Conservation (phyloP, 164 flowering plant genomes). For the Houttuynia cordata region DNA sequence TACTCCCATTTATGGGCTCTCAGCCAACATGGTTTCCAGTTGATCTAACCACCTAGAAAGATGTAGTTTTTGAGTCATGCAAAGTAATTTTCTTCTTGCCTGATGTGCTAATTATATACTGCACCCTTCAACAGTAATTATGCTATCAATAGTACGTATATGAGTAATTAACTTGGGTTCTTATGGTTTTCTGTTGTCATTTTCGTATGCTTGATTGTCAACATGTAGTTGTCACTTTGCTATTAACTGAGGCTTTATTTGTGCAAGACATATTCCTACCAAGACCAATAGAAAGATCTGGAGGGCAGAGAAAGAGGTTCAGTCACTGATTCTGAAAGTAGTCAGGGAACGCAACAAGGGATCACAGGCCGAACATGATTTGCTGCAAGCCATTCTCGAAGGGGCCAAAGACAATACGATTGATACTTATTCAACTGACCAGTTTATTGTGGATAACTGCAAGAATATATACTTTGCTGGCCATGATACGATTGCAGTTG, state of each 20-base stretch:
- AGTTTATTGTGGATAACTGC: conserved; percentile 58
- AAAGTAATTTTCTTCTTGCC: too few relatives aligned
- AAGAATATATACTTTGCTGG: conserved; percentile 58
- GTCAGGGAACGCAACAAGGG: conserved; percentile 19
- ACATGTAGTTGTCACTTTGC: background rate
- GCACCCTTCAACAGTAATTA: too few relatives aligned
- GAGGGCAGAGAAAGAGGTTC: conserved; percentile 33
- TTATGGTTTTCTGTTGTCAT: too few relatives aligned
- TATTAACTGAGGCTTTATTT: background rate
- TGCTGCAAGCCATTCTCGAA: conserved; percentile 25
- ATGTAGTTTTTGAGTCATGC: too few relatives aligned
- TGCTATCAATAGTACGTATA: too few relatives aligned
- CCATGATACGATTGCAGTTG: conserved; percentile 22
- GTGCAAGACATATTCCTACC: conserved; percentile 25
- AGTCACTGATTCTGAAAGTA: conserved; percentile 20
- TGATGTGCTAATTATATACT: too few relatives aligned
- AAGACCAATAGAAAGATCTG: conserved; percentile 27
- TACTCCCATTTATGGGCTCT: too few relatives aligned
- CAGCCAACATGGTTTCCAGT: too few relatives aligned
- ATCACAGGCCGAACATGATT: conserved; percentile 13
- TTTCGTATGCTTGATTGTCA: background rate
- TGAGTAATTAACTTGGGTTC: background rate
- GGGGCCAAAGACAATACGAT: conserved; percentile 17
- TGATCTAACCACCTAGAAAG: too few relatives aligned
- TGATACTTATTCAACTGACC: background rate